Conservation (phyloP, 2,329 filamentous ascomycete genomes). For the Cadophora malorum region DNA sequence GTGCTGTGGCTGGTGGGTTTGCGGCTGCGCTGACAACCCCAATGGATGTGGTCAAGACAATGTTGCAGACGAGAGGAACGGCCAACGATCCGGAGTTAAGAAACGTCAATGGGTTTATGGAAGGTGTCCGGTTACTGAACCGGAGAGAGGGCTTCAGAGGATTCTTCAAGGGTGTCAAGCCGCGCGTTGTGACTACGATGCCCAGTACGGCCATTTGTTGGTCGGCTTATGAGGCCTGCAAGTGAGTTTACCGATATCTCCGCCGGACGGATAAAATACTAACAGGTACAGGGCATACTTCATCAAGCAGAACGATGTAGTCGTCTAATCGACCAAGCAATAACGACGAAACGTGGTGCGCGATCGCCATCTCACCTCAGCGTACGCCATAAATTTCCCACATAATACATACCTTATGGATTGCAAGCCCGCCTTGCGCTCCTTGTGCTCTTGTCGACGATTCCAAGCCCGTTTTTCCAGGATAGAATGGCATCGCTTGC, state of each 20-base stretch:
- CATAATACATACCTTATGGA: conserved; percentile 13
- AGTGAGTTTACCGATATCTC: conserved; percentile 54
- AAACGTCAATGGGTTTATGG: conserved; percentile 44
- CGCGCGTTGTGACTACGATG: conserved; percentile 94
- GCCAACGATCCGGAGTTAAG: conserved; percentile 75
- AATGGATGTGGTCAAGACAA: conserved; percentile 97
- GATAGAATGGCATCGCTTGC: conserved; percentile 12
- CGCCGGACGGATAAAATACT: conserved; percentile 23
- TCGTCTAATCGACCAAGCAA: conserved; percentile 33
- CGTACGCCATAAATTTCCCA: conserved; percentile 5
- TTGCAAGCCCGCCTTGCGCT: conserved; percentile 3
- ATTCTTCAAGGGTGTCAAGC: conserved; percentile 92
- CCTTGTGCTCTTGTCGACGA: background rate
- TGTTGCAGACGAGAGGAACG: conserved; percentile 90
- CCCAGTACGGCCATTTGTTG: conserved; percentile 99
- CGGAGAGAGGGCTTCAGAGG: conserved; percentile 82
- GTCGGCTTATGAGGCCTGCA: conserved; percentile 76
- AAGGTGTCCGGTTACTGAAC: conserved; percentile 49
- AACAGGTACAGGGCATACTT: conserved; percentile 60
- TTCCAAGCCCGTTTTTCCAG: conserved; percentile 16
- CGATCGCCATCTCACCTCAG: conserved; percentile 16
- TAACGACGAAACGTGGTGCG: conserved; percentile 9
- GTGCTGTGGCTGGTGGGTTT: conserved; percentile 89
- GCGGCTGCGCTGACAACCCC: conserved; percentile 94
- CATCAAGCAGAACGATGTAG: conserved; percentile 58